Evolutionary conservation across 1,284 basidiomycete genomes (phyloP), one percentile per base, ranked within the genome.

Genomic region (Volvariella surrecta): DNA sequence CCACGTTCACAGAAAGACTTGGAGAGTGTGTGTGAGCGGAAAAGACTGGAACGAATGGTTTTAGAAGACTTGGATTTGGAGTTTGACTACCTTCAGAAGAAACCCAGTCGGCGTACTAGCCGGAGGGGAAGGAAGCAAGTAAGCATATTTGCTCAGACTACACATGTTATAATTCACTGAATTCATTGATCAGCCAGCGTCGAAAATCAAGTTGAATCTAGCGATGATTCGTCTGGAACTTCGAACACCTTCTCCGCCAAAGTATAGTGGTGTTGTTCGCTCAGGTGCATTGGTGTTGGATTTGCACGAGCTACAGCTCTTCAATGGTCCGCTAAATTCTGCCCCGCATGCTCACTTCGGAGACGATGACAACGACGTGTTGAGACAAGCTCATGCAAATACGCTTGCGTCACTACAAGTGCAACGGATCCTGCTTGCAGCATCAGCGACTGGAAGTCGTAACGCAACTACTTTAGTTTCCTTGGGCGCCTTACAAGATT

Each of bases 231-330:
- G 86, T 24, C 41, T 81, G 24, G 71, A 87, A 54, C 49, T 79
- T 39, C 73, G 82, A 44, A 72, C 76, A 10, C 65, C 79, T 41
- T 73, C 71, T 13, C 55, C 60, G 20, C 51, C 6, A 11, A 39
- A 54, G 1, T 52, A 50, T 22, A 11, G 24, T 28, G 24, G 24
- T 28, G 35, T 52, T 10, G 62, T 64, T 15, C 74, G 83, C 11
- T 85, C 84, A n/a, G 85, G 86, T 6, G 70, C 73, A 15, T 42
- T 86, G 3, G 58, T 85, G 4, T n/a, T 85, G 24, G 84, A 88
- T 55, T 45, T 86, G 0, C 75, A 81, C 53, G 64, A 68, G 39
- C 51, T 83, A n/a, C 57, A 52, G 6, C 43, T 82, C 2, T 62
- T 54, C 32, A 66, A 63, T 22, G 59, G 62, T 11, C 52, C 56